Evolutionary conservation across 2,329 filamentous ascomycete species (phyloP), one percentile per base, ranked within the genome.

Genomic region (Aspergillus piperis): DNA sequence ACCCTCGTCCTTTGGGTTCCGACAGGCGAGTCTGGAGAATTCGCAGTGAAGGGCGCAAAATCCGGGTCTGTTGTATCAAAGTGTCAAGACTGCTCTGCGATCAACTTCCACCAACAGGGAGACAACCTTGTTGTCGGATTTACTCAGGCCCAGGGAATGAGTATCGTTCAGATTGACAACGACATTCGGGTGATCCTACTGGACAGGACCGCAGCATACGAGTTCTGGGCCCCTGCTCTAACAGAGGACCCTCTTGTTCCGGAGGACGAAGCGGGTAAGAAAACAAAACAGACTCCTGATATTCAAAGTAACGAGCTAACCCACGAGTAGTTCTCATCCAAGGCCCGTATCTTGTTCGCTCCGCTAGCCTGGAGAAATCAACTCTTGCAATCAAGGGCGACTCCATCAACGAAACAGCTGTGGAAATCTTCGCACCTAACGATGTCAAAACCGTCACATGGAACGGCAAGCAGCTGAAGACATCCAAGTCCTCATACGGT

Each of bases 221-320:
- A 78, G 0, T 85, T 87, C 68, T 87, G 84, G 80, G 82, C 81
- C 0, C 82, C 85, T 3, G 74, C 80, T 1, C 73, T 84, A 7
- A 80, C 77, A 0, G 77, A 76, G 5, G 70, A 86, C 60, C 83
- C 83, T 0, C 70, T 78, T 21, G 78, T 80, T 0, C 73, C 75
- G 0, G 77, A 76, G 2, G 75, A 81, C 27, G 73, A 81, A 44
- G 83, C 82, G 19, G 73, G 81, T 83, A 61, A 57, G 60, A 8
- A 3, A 3, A 10, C 3, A 59, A 73, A 62, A 3, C 2, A 36
- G 11, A 36, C 19, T 2, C 0, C 2, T 3, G 1, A 19, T 25
- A 0, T 42, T 0, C 25, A 15, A 53, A 19, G 51, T 36, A 36
- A 36, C n/a, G 47, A 2, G 5, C 23, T 19, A 11, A 7, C 5